Conservation (phyloP, 2,329 filamentous ascomycete species). For the Phaeosphaeriaceae sp. region DNA sequence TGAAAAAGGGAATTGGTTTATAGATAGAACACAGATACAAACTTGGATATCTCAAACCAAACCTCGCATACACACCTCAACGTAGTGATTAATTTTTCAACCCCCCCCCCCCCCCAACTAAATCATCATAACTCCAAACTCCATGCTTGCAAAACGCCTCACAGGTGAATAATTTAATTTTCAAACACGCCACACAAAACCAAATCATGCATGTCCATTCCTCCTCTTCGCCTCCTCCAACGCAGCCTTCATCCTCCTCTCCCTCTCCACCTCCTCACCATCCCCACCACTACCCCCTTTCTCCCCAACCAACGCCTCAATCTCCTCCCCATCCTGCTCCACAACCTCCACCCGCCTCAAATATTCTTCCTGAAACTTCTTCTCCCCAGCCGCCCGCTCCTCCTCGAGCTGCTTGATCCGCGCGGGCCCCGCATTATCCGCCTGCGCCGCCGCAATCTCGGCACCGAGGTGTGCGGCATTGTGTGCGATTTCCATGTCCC, state of each 20-base stretch:
- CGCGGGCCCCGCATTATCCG: slow-evolving; percentile 51
- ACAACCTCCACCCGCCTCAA: slow-evolving; percentile 49
- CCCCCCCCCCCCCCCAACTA: too few species aligned
- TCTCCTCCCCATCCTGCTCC: slow-evolving; percentile 42
- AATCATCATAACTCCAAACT: too few species aligned
- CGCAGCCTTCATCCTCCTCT: slow-evolving; percentile 56
- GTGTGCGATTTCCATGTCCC: slow-evolving; percentile 56
- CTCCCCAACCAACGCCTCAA: slow-evolving; percentile 35
- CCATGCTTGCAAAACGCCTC: too few species aligned
- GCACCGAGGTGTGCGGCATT: slow-evolving; percentile 61
- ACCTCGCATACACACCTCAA: too few species aligned
- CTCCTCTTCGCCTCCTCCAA: slow-evolving; percentile 62
- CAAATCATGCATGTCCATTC: slow-evolving; percentile 52
- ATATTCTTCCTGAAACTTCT: slow-evolving; percentile 42
- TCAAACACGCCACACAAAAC: too few species aligned
- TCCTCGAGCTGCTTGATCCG: slow-evolving; percentile 47
- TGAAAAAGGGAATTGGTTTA: too few species aligned
- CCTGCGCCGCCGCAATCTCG: slow-evolving; percentile 60
- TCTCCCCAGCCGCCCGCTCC: slow-evolving; percentile 42
- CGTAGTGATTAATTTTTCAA: too few species aligned
- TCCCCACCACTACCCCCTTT: slow-evolving; percentile 29
- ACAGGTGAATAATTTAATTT: too few species aligned
- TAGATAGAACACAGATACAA: too few species aligned
- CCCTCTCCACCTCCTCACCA: slow-evolving; percentile 51
- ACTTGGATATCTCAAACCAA: too few species aligned